Conservation (phyloP, 306 rosid species). For the Cicer chorassanicum region DNA sequence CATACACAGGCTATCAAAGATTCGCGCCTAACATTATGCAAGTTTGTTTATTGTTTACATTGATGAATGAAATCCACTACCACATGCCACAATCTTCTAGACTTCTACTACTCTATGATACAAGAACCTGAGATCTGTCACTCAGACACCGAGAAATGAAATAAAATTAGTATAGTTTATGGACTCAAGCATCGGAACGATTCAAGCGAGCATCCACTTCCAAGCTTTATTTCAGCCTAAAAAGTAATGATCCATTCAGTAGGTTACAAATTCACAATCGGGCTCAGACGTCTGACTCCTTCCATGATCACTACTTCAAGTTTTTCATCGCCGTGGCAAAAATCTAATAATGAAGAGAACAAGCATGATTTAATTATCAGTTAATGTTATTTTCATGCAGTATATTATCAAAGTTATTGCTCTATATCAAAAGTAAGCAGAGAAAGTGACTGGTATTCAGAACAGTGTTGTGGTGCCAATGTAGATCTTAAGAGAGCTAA, state of each 20-base stretch:
- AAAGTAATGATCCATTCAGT: constrained; percentile 19
- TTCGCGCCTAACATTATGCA: not conserved
- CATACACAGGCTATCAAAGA: not conserved
- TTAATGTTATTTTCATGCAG: constrained; percentile 1
- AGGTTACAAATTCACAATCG: constrained; percentile 29
- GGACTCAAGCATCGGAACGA: not conserved
- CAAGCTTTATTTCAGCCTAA: constrained; percentile 30
- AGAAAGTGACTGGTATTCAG: constrained; percentile 29
- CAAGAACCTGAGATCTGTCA: constrained; percentile 37
- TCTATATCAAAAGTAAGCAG: constrained; percentile 26
- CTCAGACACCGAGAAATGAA: constrained; percentile 22
- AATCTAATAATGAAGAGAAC: constrained; percentile 43
- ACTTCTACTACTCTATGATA: constrained; percentile 17
- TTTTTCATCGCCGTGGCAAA: constrained; percentile 60
- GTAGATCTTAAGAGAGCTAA: constrained; percentile 5
- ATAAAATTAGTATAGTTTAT: constrained; percentile 6
- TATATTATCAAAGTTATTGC: constrained; percentile 7
- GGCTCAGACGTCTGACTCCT: constrained; percentile 33
- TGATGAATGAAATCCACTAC: not conserved
- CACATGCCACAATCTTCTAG: not conserved
- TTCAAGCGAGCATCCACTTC: constrained; percentile 28
- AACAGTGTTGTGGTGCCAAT: constrained; percentile 13
- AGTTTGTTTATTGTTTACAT: constrained; percentile 9
- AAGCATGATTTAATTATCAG: constrained; percentile 17
- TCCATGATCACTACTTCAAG: constrained; percentile 47